These are phyloP conservation scores for Huntiella decipiens DNA, from an alignment of 2,329 filamentous ascomycete species.

Conservation along the genomic window DNA sequence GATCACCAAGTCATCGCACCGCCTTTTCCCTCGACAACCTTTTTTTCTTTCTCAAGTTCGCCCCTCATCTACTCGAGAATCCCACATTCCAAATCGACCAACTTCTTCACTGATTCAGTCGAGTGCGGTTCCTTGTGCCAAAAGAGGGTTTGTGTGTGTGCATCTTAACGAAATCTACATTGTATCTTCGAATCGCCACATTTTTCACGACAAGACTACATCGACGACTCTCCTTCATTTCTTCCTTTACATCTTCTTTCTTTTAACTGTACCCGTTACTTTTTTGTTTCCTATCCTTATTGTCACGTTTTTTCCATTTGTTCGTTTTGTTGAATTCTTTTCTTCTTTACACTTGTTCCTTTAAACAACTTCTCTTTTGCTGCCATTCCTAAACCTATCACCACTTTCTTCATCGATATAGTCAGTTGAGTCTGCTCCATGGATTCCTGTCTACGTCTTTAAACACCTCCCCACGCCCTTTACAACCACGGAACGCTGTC, in stretches of 20 bases:
- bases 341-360: not conserved
- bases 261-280: not conserved
- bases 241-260: not conserved
- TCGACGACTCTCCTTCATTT: not conserved
- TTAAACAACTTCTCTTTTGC: not conserved
- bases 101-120: not conserved
- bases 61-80: not conserved
- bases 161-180: conserved; percentile 2
- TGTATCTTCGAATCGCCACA: too few species aligned
- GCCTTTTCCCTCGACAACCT: conserved; percentile 11
- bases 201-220: too few species aligned
- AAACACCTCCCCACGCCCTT: too few species aligned
- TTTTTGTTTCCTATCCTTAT: conserved; percentile 1
- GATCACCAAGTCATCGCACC: conserved; percentile 8
- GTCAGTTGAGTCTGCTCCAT: too few species aligned
- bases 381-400: not conserved
- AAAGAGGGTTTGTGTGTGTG: conserved; percentile 8
- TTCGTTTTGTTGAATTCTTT: conserved; percentile 1
- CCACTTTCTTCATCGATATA: too few species aligned
- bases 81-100: too few species aligned
- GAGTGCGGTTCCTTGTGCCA: conserved; percentile 7
- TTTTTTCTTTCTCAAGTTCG: conserved; percentile 1
- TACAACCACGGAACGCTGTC: too few species aligned
- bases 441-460: too few species aligned
- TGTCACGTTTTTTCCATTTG: conserved; percentile 1